These are phyloP conservation scores for Setaria viridis DNA, from an alignment of 202 grass and related monocot species.

Conservation along the genomic window DNA sequence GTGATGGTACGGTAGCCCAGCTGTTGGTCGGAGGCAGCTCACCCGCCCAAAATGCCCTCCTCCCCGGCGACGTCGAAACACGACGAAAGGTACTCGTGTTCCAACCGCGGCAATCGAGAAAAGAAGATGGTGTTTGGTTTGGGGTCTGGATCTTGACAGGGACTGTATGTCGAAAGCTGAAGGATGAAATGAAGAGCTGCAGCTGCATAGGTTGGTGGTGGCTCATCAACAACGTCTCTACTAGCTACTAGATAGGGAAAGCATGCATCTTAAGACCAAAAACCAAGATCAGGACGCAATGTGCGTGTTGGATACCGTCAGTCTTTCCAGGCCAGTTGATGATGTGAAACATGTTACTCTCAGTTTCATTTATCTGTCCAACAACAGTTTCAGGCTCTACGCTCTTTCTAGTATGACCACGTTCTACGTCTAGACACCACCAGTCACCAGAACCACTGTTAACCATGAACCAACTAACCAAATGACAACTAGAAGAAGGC, in stretches of 20 bases:
- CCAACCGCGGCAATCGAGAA: not conserved
- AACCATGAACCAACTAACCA: not conserved
- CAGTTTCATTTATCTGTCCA: not conserved
- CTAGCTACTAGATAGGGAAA: not conserved
- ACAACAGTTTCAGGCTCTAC: not conserved
- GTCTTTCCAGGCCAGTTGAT: not conserved
- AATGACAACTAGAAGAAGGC: not conserved
- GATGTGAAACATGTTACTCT: not conserved
- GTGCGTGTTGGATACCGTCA: not conserved
- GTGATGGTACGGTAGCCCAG: not conserved
- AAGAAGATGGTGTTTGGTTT: not conserved
- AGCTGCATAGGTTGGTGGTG: not conserved
- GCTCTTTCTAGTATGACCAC: not conserved
- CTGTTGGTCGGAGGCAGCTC: conserved; percentile 30
- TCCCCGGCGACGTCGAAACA: conserved; percentile 16
- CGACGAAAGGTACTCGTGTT: not conserved
- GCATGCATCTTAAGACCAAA: not conserved
- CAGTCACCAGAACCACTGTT: not conserved
- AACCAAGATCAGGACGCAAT: not conserved
- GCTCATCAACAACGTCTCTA: not conserved
- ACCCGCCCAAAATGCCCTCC: not conserved
- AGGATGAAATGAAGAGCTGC: not conserved
- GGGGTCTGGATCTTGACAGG: conserved; percentile 4
- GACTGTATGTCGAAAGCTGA: not conserved
- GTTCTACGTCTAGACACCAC: not conserved